These are phyloP conservation scores for Solanum neorickii DNA, from an alignment of 257 asterid species.

Conservation along the genomic window DNA sequence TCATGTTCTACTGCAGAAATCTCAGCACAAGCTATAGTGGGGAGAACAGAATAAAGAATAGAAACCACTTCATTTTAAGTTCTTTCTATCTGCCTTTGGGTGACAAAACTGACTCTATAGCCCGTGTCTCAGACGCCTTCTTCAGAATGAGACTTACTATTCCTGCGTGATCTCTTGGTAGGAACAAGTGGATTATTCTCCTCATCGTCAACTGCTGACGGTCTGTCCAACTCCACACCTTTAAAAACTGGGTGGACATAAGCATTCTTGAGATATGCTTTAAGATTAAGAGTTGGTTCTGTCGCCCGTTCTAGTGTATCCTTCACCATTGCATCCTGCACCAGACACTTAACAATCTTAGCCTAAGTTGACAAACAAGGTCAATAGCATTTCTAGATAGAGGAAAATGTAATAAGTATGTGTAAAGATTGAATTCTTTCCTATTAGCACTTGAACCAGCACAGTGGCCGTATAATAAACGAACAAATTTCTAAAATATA, in stretches of 20 bases:
- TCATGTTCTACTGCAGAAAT: not conserved
- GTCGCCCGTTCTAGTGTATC: conserved; percentile 46
- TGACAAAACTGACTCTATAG: not conserved
- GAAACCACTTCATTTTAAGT: not conserved
- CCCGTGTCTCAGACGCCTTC: conserved; percentile 2
- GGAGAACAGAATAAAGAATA: not conserved
- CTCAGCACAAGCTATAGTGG: not conserved
- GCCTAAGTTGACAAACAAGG: not conserved
- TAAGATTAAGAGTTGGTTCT: conserved; percentile 44
- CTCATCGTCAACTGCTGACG: conserved; percentile 27
- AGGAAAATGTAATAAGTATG: not conserved
- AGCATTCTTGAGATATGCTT: conserved; percentile 46
- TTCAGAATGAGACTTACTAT: conserved; percentile 23
- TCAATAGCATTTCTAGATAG: not conserved
- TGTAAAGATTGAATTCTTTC: not conserved
- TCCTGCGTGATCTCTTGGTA: conserved; percentile 43
- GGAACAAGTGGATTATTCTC: conserved; percentile 43
- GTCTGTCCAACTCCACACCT: conserved; percentile 23
- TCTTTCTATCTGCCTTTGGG: not conserved
- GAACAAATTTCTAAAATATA: not conserved
- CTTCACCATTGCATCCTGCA: conserved; percentile 48
- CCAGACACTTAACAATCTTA: not conserved
- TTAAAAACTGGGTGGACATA: conserved; percentile 54
- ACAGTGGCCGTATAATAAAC: not conserved
- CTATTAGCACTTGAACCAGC: not conserved